Evolutionary conservation across 768 basidiomycete genomes (phyloP).

Genomic region (Dioszegia aurantiaca): DNA sequence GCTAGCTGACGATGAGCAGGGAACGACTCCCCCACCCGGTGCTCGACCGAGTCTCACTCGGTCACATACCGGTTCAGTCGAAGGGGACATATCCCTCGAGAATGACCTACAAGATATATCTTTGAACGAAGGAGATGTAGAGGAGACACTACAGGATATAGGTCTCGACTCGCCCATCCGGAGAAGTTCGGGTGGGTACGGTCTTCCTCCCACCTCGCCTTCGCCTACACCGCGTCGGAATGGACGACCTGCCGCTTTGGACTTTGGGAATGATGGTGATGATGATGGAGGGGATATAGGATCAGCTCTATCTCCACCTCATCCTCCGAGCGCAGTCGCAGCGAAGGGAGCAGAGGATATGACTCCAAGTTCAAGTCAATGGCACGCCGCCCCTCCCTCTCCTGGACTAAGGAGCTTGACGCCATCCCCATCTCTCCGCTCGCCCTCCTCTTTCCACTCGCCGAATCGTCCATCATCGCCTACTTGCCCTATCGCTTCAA

Average conservation of each 20-base stretch:
- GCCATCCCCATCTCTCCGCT: background rate
- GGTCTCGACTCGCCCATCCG: background rate
- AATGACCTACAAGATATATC: slow-evolving; percentile 5
- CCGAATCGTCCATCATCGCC: background rate
- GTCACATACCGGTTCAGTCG: slow-evolving; percentile 1
- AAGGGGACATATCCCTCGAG: slow-evolving; percentile 4
- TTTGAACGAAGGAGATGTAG: background rate
- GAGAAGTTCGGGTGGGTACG: background rate
- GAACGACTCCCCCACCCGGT: slow-evolving; percentile 8
- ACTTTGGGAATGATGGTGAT: background rate
- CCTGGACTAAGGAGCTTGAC: slow-evolving; percentile 9
- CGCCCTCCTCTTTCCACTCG: background rate
- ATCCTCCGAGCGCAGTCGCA: background rate
- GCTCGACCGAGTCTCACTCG: slow-evolving; percentile 1
- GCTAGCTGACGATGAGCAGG: background rate
- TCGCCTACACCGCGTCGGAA: slow-evolving; percentile 2
- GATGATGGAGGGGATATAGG: slow-evolving; percentile 15
- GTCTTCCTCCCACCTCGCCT: background rate
- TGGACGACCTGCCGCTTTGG: background rate
- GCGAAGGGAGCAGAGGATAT: background rate
- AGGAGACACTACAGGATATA: slow-evolving; percentile 13
- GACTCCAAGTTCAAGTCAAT: background rate
- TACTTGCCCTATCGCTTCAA: background rate
- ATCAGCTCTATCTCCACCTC: slow-evolving; percentile 1
- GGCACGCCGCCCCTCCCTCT: background rate